Conservation (phyloP, 2,329 filamentous ascomycete genomes). For the Sphaerulina populicola region DNA sequence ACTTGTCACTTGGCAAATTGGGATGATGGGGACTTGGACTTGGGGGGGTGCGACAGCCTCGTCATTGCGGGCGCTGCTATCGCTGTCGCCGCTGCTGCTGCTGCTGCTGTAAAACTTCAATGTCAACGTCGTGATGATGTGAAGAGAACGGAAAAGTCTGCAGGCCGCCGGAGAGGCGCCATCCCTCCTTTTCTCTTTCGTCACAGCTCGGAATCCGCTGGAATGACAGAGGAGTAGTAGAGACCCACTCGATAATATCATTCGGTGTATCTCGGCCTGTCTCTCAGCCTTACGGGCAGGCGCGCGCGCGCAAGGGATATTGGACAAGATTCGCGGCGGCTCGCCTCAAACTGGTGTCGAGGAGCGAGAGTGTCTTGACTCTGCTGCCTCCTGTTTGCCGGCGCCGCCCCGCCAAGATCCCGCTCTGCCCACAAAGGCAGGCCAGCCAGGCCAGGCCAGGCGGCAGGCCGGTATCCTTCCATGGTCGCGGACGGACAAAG, state of each 20-base stretch:
- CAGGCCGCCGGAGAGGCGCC: slow-evolving; percentile 3
- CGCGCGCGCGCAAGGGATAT: neutral
- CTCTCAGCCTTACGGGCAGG: slow-evolving; percentile 4
- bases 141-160: neutral
- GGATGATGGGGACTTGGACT: neutral
- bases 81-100: neutral
- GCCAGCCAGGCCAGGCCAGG: no score
- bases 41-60: neutral
- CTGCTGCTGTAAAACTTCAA: neutral
- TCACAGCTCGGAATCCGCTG: neutral
- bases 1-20: neutral
- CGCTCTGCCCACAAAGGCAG: no score
- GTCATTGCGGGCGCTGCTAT: neutral
- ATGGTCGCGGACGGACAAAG: no score
- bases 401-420: neutral
- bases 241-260: slow-evolving; percentile 1
- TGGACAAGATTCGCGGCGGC: neutral
- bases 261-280: slow-evolving; percentile 5
- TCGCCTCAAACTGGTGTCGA: neutral
- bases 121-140: neutral
- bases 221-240: neutral
- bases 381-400: neutral
- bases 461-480: no score
- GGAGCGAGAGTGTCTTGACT: neutral
- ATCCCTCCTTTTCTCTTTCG: neutral